Conservation (phyloP, 495 filamentous ascomycete genomes). For the Daldinia vernicosa region DNA sequence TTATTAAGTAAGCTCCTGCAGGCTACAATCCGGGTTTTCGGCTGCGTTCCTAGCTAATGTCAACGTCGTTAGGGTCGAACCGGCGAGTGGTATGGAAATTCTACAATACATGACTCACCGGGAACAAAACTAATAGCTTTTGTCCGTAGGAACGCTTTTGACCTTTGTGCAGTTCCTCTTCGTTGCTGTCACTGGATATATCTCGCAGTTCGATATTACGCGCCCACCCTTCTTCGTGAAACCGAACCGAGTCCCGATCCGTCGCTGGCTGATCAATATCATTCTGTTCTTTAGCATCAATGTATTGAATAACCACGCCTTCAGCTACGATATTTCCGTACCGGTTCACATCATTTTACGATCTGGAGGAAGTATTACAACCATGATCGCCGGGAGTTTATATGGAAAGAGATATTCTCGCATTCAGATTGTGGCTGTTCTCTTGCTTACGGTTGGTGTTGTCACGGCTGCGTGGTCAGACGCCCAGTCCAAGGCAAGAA, state of each 20-base stretch:
- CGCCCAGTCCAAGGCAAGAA: constrained; percentile 76
- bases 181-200: constrained; percentile 78
- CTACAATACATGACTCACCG: neutral
- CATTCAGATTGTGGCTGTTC: constrained; percentile 80
- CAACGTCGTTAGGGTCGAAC: constrained; percentile 59
- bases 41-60: constrained; percentile 37
- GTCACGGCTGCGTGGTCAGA: constrained; percentile 88
- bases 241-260: constrained; percentile 81
- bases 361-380: constrained; percentile 93
- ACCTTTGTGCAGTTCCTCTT: constrained; percentile 94
- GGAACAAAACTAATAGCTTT: constrained; percentile 20
- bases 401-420: constrained; percentile 83
- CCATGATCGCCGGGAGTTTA: constrained; percentile 85
- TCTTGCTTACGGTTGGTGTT: constrained; percentile 85
- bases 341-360: constrained; percentile 97
- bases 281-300: constrained; percentile 90
- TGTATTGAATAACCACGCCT: constrained; percentile 95
- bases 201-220: constrained; percentile 71
- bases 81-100: constrained; percentile 62
- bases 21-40: constrained; percentile 23
- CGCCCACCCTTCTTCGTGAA: constrained; percentile 73
- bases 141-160: constrained; percentile 76
- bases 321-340: constrained; percentile 95
- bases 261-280: constrained; percentile 89
- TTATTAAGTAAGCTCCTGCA: constrained; percentile 77